A percentile compares a stretch with the other conserved stretches of the same genome.
Conservation (phyloP, 257 asterid genomes). For the Anisodus tanguticus region DNA sequence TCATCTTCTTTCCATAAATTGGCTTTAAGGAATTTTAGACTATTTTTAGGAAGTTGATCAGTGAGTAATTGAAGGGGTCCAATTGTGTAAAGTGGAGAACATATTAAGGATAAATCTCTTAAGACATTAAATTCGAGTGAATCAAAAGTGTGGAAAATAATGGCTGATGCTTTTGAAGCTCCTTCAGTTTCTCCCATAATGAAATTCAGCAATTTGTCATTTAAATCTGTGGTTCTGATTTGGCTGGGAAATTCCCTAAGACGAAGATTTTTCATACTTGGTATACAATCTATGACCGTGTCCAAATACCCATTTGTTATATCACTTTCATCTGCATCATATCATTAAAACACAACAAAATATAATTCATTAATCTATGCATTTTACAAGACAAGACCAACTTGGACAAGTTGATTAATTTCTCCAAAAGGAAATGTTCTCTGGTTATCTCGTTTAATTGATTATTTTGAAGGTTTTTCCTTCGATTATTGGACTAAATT, state of each 20-base stretch:
- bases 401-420: background rate
- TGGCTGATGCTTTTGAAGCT: slow-evolving; percentile 45
- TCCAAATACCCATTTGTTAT: slow-evolving; percentile 41
- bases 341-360: background rate
- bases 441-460: background rate
- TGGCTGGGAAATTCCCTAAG: slow-evolving; percentile 39
- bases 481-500: background rate
- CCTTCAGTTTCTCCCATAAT: slow-evolving; percentile 35
- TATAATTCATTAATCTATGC: background rate
- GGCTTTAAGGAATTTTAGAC: slow-evolving; percentile 28
- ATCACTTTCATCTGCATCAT: slow-evolving; percentile 42
- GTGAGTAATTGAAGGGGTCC: slow-evolving; percentile 48
- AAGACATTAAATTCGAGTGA: slow-evolving; percentile 39
- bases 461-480: background rate
- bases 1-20: slow-evolving; percentile 50
- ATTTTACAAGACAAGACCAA: background rate
- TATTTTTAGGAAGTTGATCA: slow-evolving; percentile 33
- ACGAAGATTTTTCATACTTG: slow-evolving; percentile 41
- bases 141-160: slow-evolving; percentile 48
- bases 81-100: slow-evolving; percentile 49
- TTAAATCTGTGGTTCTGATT: slow-evolving; percentile 37
- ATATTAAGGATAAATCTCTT: slow-evolving; percentile 36
- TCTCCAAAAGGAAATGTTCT: background rate
- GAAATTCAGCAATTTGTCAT: slow-evolving; percentile 40
- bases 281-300: slow-evolving; percentile 41